Conservation (phyloP, 352 stramenopile species). For the Phytophthora kernoviae region DNA sequence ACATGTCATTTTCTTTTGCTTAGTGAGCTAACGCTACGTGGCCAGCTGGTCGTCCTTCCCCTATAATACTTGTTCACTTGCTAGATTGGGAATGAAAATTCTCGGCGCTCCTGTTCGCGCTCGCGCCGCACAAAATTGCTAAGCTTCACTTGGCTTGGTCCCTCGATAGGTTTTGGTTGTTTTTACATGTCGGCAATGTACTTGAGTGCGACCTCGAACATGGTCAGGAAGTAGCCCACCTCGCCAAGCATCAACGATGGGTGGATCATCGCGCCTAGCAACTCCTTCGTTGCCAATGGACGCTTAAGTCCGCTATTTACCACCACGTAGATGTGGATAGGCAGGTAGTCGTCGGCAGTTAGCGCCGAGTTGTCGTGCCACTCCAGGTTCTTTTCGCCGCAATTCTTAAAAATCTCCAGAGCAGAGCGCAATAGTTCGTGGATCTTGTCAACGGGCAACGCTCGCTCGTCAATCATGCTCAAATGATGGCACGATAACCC, state of each 20-base stretch:
- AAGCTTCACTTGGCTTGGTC: conserved; percentile 26
- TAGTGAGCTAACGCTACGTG: conserved; percentile 24
- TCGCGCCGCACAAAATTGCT: conserved; percentile 27
- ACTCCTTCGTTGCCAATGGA: conserved; percentile 74
- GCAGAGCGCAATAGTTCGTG: conserved; percentile 78
- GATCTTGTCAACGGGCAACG: conserved; percentile 77
- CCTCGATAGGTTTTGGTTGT: conserved; percentile 2
- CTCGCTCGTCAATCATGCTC: conserved; percentile 84
- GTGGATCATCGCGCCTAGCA: conserved; percentile 84
- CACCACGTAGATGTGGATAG: conserved; percentile 88
- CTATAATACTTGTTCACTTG: conserved; percentile 47
- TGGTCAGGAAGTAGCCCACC: conserved; percentile 87
- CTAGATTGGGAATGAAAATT: conserved; percentile 31
- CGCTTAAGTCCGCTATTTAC: conserved; percentile 79
- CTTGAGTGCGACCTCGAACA: conserved; percentile 89
- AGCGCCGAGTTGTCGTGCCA: conserved; percentile 78
- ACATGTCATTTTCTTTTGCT: conserved; percentile 12
- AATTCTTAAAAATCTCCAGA: conserved; percentile 82
- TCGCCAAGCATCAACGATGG: conserved; percentile 83
- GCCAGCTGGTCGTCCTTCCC: conserved; percentile 23
- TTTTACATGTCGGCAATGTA: conserved; percentile 88
- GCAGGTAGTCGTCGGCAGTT: conserved; percentile 83
- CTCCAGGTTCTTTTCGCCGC: conserved; percentile 77
- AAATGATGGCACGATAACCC: conserved; percentile 81
- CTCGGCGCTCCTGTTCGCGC: conserved; percentile 17